Evolutionary conservation across 805 yeast species (phyloP), one percentile per base, ranked within the genome.

Genomic region (Jamesozyma hellenica): DNA sequence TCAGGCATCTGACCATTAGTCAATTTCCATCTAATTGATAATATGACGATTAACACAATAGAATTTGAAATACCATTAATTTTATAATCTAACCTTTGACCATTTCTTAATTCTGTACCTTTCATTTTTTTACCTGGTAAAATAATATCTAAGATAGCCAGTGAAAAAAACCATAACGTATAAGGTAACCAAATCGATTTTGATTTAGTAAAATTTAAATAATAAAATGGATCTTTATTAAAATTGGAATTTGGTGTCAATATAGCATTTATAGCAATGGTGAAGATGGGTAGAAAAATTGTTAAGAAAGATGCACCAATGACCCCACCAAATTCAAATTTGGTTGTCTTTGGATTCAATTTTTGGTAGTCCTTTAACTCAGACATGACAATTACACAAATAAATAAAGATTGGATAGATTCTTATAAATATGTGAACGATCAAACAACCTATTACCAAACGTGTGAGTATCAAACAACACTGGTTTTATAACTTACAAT

Each of bases 81-180:
- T 53, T 82, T 79, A 64, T 90, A 90, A 15, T 58, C 55, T 44
- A 90, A 68, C 36, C 61, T 60, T 1, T 83, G 70, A 2, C 92
- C 92, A 58, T 87, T 95, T 52, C 96, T 71, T 42, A 90, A 64
- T 41, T 57, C 61, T 10, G 79, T 75, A 19, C 98, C 98, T 26
- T 72, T 56, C 49, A 75, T 62, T 18, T 55, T 60, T 42, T 65
- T 70, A 1, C 90, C 94, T 11, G 90, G 88, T 27, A 83, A 63
- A 3, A 79, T 50, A 12, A 72, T 51, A 57, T 85, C 96, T 32
- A 85, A 63, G 0, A 72, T 42, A 4, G 76, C 79, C 38, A 92
- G 66, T 0, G 68, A 70, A 41, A 68, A 67, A 51, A 86, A 81
- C 97, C 97, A 90, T 1, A 62, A 44, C 6, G 74, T 48, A 57